Base-by-base conservation (phyloP, 2,329 filamentous ascomycete species). In the Basipetospora chlamydospora region DNA sequence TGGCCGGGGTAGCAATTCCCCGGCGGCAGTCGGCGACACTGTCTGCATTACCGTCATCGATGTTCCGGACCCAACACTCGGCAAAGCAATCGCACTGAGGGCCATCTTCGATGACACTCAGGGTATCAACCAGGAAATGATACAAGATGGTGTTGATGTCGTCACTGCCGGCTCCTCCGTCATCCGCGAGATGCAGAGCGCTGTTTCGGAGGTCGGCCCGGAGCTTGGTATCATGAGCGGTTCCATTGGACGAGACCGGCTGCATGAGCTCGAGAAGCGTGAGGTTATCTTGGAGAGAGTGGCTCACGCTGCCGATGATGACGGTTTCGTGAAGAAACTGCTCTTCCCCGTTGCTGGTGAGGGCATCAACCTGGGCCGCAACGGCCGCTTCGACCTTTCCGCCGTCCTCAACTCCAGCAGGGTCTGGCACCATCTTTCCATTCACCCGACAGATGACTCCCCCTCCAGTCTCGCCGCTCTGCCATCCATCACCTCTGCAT, bases 91-190 rank as follows among this genome's bases (percentile, higher is more conserved):
- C n/a, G 76, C 83, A 10, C 75, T 98, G 61, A 81, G 85, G 26
- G 84, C 83, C 11, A 74, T 96, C 25, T 98, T 98, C 48, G 88
- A 98, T 46, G 90, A 96, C 48, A 73, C 67, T n/a, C 65, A 79
- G 15, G 90, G 90, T 35, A 95, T 98, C 60, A 96, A 96, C 47
- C 71, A 80, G 0, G 90, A 98, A 61, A 96, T 98, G 87, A 93
- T 88, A 50, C 80, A 88, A 43, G 90, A 98, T 46, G 90, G 90
- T 8, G 72, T 98, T 1, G 71, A 82, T n/a, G 70, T 92, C 2
- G 60, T 70, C 1, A 48, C 78, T 0, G 76, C 76, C 2, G 81
- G 82, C n/a, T 80, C 78, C 40, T 92, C 88, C 0, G 80, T 96
- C 8, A 54, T 88, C 11, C 77, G 81, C 26, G 87, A 95, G 52